Evolutionary conservation across 2,329 filamentous ascomycete genomes (phyloP).

Genomic region (Trichoderma aggressivum): DNA sequence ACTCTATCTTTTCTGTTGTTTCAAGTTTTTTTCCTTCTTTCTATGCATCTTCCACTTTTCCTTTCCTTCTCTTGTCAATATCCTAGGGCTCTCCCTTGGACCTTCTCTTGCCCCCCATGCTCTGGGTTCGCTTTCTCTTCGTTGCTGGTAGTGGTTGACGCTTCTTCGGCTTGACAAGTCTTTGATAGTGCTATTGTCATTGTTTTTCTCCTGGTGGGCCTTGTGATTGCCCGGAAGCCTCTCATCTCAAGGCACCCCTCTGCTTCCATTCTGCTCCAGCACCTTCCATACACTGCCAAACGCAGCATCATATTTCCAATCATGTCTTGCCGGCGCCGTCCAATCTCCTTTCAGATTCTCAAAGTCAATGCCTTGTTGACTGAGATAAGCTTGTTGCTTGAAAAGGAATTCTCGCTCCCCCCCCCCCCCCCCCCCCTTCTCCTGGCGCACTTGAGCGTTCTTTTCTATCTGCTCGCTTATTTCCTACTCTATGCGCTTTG

Average conservation of each 20-base stretch:
- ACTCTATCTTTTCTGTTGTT: background rate
- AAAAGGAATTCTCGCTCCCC: background rate
- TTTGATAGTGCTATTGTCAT: background rate
- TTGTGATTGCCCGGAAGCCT: background rate
- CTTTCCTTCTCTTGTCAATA: background rate
- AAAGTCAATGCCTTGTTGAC: background rate
- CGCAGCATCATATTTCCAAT: background rate
- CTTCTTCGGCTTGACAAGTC: background rate
- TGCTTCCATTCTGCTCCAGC: background rate
- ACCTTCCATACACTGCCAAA: background rate
- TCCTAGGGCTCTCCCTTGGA: background rate
- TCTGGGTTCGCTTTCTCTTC: background rate
- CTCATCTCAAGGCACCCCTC: background rate
- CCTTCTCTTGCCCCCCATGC: background rate
- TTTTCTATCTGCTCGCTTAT: background rate
- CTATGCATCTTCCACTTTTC: background rate
- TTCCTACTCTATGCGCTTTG: background rate
- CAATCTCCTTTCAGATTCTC: background rate
- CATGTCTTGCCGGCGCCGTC: background rate
- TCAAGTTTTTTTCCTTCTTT: background rate
- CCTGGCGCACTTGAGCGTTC: background rate
- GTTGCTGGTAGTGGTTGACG: background rate
- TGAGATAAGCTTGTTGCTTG: background rate
- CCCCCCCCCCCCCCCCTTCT: too few relatives aligned
- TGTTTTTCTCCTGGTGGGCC: background rate